phyloP scores from a whole-genome alignment of 176 grass and related monocot genomes.

The Eleusine indica region DNA sequence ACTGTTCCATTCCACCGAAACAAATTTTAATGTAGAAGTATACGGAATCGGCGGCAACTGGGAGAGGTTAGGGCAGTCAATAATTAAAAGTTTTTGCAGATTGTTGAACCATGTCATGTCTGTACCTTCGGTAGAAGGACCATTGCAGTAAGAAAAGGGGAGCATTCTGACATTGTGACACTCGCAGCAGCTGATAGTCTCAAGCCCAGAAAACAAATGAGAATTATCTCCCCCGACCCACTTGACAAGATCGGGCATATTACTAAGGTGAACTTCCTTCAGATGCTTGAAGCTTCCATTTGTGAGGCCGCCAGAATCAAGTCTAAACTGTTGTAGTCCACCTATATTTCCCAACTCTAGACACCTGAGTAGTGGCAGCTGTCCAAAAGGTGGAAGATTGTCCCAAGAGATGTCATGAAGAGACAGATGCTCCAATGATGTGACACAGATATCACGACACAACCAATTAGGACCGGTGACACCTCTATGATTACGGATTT shows the following conservation, averaged over 20 bases:
- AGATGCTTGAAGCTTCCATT: no score
- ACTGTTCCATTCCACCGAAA: no score
- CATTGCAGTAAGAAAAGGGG: no score
- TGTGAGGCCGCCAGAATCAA: no score
- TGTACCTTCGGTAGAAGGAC: no score
- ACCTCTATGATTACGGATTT: background rate
- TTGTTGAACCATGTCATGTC: no score
- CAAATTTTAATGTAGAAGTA: no score
- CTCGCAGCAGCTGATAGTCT: no score
- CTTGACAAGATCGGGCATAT: slow-evolving; percentile 13
- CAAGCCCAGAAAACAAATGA: background rate
- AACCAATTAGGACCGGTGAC: background rate
- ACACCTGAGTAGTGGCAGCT: background rate
- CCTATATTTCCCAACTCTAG: background rate
- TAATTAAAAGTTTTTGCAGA: no score
- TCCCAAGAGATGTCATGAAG: background rate
- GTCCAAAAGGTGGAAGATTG: background rate
- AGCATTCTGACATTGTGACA: no score
- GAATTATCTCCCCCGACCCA: background rate
- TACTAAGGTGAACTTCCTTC: background rate
- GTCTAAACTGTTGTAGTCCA: background rate
- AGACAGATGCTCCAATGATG: background rate
- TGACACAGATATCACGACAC: background rate
- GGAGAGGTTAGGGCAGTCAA: no score
- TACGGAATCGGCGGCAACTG: no score